These are phyloP conservation scores for Penicillium sp. DNA, from an alignment of 2,329 filamentous ascomycete species.

Conservation along the genomic window DNA sequence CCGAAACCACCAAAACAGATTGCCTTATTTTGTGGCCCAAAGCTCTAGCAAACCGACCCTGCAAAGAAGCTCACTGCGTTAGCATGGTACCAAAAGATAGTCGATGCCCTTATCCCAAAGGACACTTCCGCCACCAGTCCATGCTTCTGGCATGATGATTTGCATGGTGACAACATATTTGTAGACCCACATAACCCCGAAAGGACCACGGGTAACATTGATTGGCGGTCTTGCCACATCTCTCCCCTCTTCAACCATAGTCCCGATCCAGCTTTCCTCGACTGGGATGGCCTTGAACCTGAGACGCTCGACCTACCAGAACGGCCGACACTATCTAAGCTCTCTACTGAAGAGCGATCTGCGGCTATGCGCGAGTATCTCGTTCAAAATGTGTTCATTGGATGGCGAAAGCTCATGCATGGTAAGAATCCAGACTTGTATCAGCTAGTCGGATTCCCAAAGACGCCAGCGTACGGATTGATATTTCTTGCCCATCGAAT, in stretches of 20 bases:
- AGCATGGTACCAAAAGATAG: constrained; percentile 23
- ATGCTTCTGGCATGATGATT: constrained; percentile 30
- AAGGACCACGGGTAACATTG: constrained; percentile 30
- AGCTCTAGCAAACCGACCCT: constrained; percentile 24
- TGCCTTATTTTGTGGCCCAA: constrained; percentile 30
- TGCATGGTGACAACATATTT: constrained; percentile 33
- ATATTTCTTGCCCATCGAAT: constrained; percentile 31
- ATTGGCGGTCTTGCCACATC: constrained; percentile 33
- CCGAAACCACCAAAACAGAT: constrained; percentile 24
- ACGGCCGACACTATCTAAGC: constrained; percentile 21
- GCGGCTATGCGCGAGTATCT: constrained; percentile 26
- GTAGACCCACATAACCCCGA: constrained; percentile 28
- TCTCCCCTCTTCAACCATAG: constrained; percentile 30
- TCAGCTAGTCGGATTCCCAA: constrained; percentile 22
- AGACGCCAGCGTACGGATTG: constrained; percentile 25
- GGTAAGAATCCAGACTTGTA: constrained; percentile 28
- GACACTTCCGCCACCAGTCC: constrained; percentile 20
- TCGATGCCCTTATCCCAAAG: constrained; percentile 25
- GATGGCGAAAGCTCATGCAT: constrained; percentile 29
- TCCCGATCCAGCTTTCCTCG: constrained; percentile 27
- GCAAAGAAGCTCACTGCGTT: constrained; percentile 27
- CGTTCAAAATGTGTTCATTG: constrained; percentile 24
- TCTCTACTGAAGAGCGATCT: constrained; percentile 24
- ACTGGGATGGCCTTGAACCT: constrained; percentile 27
- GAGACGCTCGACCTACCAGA: constrained; percentile 27